Conservation (phyloP, 1,284 basidiomycete species). For the Irpex sp. region DNA sequence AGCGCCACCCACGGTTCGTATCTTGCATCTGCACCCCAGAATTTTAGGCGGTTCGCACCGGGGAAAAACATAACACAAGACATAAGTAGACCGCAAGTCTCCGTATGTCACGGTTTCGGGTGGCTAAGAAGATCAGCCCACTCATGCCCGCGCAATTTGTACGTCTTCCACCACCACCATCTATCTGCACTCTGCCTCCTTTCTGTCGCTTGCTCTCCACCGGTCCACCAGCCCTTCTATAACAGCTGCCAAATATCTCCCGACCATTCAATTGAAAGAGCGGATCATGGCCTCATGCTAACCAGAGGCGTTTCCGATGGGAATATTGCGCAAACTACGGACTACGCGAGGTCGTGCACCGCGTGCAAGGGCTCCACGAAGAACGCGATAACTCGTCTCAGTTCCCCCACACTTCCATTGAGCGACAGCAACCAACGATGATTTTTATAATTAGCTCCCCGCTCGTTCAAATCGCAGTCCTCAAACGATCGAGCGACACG, state of each 20-base stretch:
- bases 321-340: background rate
- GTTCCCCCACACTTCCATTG: background rate
- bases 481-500: too few relatives aligned
- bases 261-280: background rate
- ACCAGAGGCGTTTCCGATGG: background rate
- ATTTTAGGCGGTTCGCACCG: background rate
- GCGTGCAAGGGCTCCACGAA: background rate
- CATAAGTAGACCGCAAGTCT: background rate
- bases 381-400: background rate
- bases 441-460: too few relatives aligned
- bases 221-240: too few relatives aligned
- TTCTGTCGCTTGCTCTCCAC: too few relatives aligned
- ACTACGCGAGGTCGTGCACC: background rate
- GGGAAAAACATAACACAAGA: background rate
- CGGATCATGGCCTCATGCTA: background rate
- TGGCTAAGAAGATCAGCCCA: too few relatives aligned
- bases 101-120: background rate
- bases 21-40: conserved; percentile 3
- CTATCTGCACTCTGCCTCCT: too few relatives aligned
- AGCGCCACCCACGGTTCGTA: background rate
- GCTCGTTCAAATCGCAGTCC: too few relatives aligned
- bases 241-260: too few relatives aligned
- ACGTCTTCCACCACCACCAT: too few relatives aligned
- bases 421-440: too few relatives aligned
- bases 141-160: too few relatives aligned